A percentile compares a stretch with the other conserved stretches of the same genome.
Evolutionary conservation across 2,329 filamentous ascomycete species (phyloP).

Genomic region (Fusarium sp.): DNA sequence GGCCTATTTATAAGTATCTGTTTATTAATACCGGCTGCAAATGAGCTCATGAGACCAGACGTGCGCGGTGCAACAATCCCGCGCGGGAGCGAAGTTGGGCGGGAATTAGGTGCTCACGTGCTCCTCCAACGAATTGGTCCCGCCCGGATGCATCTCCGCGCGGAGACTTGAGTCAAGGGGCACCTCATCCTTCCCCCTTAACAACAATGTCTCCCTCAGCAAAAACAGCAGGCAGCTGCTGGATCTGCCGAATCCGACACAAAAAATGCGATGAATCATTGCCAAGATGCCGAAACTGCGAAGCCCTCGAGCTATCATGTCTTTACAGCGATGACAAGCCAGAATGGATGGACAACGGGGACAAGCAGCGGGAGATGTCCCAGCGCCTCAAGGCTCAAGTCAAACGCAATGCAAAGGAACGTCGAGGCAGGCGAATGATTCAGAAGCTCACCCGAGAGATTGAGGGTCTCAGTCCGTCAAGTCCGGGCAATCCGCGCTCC

Average conservation of each 20-base stretch:
- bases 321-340: slow-evolving; percentile 58
- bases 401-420: slow-evolving; percentile 37
- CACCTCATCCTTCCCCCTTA: background rate
- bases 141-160: background rate
- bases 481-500: background rate
- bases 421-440: slow-evolving; percentile 47
- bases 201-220: background rate
- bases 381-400: slow-evolving; percentile 40
- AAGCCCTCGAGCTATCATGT: slow-evolving; percentile 60
- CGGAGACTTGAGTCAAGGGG: background rate
- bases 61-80: background rate
- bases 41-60: background rate
- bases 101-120: background rate
- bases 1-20: background rate
- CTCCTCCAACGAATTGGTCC: background rate
- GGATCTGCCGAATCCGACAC: slow-evolving; percentile 25
- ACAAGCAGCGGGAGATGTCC: slow-evolving; percentile 39
- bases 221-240: slow-evolving; percentile 9
- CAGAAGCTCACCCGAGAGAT: background rate
- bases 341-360: slow-evolving; percentile 59
- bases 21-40: background rate
- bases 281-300: slow-evolving; percentile 48
- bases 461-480: background rate
- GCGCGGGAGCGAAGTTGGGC: background rate
- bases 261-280: slow-evolving; percentile 23